Percentiles rank a stretch among this genome's conserved stretches.
These are phyloP conservation scores for Oxytropis ochrocephala DNA, from an alignment of 306 rosid species.

Conservation along the genomic window DNA sequence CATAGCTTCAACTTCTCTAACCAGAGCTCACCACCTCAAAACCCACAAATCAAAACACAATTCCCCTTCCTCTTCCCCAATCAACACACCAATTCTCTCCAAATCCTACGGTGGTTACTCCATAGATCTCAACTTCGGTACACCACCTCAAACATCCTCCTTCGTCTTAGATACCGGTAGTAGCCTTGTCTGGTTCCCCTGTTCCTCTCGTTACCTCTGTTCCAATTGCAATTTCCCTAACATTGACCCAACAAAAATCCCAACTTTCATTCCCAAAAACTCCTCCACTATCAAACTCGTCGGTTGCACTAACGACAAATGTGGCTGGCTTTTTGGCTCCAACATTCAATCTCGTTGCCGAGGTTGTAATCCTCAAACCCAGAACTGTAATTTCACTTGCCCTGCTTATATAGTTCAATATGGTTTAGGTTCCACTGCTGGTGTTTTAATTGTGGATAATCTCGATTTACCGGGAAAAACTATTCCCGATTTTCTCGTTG, in stretches of 20 bases:
- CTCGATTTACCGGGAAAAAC: constrained; percentile 41
- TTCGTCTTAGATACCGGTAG: constrained; percentile 82
- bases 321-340: constrained; percentile 50
- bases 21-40: constrained; percentile 74
- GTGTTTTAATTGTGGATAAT: constrained; percentile 52
- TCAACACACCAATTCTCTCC: constrained; percentile 33
- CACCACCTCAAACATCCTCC: constrained; percentile 55
- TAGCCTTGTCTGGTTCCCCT: constrained; percentile 87
- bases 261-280: constrained; percentile 50
- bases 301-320: constrained; percentile 75
- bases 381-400: constrained; percentile 45
- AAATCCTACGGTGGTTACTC: constrained; percentile 83
- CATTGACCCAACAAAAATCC: constrained; percentile 38
- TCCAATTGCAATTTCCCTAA: constrained; percentile 58
- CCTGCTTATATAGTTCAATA: constrained; percentile 62
- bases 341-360: constrained; percentile 41
- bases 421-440: constrained; percentile 69
- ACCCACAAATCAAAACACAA: constrained; percentile 9
- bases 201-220: constrained; percentile 71
- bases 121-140: constrained; percentile 59
- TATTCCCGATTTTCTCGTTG: constrained; percentile 47
- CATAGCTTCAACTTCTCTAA: constrained; percentile 48
- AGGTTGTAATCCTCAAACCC: constrained; percentile 17
- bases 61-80: constrained; percentile 8
- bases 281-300: constrained; percentile 54